These are phyloP conservation scores for Agrocybe pediades DNA, from an alignment of 768 basidiomycete species.

Conservation along the genomic window DNA sequence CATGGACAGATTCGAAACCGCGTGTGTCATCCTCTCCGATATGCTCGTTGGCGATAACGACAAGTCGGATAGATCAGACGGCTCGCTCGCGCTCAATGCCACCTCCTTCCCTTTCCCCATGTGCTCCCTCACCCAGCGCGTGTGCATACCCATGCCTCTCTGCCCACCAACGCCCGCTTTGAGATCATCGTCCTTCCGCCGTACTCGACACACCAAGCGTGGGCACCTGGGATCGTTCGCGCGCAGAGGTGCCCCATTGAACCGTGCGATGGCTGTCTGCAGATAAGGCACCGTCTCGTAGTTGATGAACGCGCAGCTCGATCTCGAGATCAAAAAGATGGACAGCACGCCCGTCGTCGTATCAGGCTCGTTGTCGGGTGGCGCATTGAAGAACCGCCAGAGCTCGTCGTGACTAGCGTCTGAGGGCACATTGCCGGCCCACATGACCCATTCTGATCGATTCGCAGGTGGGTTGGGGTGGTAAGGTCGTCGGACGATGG, in stretches of 20 bases:
- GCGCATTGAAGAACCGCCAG: constrained; percentile 75
- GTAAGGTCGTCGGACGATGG: constrained; percentile 51
- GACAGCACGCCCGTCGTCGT: constrained; percentile 66
- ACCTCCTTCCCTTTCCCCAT: constrained; percentile 36
- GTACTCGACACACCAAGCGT: constrained; percentile 79
- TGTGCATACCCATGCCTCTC: constrained; percentile 83
- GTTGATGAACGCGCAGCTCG: constrained; percentile 94
- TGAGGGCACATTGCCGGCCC: constrained; percentile 90
- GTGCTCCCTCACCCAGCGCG: constrained; percentile 74
- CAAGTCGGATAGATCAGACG: constrained; percentile 19
- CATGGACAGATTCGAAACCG: constrained; percentile 32
- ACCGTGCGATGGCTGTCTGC: constrained; percentile 64
- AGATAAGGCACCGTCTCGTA: constrained; percentile 68
- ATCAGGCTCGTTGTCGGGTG: constrained; percentile 12
- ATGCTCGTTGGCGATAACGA: constrained; percentile 24
- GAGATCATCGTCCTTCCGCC: constrained; percentile 81
- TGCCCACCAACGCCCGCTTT: constrained; percentile 92
- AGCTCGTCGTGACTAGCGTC: constrained; percentile 86
- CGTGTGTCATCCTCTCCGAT: constrained; percentile 25
- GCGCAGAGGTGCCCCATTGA: constrained; percentile 74
- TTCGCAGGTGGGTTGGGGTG: constrained; percentile 74
- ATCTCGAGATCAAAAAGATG: constrained; percentile 93
- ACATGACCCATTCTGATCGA: constrained; percentile 93
- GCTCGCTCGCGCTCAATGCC: constrained; percentile 13
- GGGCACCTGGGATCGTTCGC: constrained; percentile 73